Base-by-base conservation (phyloP, 306 rosid species). In the Vicia faba region DNA sequence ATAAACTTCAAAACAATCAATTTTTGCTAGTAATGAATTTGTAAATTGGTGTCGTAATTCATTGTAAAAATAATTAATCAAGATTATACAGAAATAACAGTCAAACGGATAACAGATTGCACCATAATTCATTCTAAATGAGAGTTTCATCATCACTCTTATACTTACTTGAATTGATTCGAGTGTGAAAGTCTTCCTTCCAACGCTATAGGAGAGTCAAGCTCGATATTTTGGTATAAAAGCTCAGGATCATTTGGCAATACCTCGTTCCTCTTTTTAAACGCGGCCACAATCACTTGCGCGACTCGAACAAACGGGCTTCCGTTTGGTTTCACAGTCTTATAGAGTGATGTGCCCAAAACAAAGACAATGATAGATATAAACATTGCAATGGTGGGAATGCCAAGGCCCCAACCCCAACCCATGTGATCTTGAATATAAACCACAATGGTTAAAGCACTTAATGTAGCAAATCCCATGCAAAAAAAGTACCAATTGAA, bases 391-490 rank as follows among this genome's bases (percentile, higher is more conserved):
- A 85, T 56, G 66, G 97, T 80, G 7, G 97, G 97, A 18, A 86
- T 72, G 3, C 91, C 97, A 64, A 88, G 79, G 0, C 97, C 97
- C 91, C 89, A 88, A 0, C 89, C 95, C 96, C 95, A 91, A 0
- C 96, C 86, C 60, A 82, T 71, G n/a, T 85, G 50, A 46, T 91
- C 97, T 80, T 91, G 96, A 31, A 88, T 72, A 67, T 86, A 88
- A 46, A 91, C 91, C 66, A 91, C 91, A 54, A 87, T 53, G 4
- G 89, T 88, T 26, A 88, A 68, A 38, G 96, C 97, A 50, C 83
- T 76, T 4, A 91, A 69, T 5, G 96, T 67, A 5, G 97, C 96
- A 61, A 85, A 18, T 0, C 79, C 84, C 87, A 85, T 88, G 75
- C 72, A 19, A 20, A 91, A 91, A 40, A 75, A 82, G 78, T 83